phyloP scores from a whole-genome alignment of 139 green algal genomes.

The Picochlorum sp. region DNA sequence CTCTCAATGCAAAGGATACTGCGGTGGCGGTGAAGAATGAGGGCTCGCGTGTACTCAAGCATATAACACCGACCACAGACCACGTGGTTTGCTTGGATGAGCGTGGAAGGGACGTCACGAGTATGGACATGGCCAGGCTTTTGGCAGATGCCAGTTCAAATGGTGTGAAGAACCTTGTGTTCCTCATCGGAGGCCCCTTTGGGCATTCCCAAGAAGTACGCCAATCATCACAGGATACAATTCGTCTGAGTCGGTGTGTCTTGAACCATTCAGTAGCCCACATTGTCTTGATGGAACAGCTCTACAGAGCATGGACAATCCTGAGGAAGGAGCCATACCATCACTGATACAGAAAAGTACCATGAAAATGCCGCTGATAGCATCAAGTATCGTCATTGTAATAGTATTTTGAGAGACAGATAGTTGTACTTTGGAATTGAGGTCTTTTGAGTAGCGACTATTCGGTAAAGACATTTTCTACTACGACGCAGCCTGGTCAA shows the following conservation, averaged over 20 bases:
- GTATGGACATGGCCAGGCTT: constrained; percentile 49
- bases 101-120: constrained; percentile 38
- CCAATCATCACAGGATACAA: constrained; percentile 33
- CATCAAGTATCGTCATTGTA: too few relatives aligned
- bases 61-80: constrained; percentile 25
- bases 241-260: constrained; percentile 59
- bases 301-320: constrained; percentile 78
- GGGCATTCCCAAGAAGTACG: constrained; percentile 50
- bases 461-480: too few relatives aligned
- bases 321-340: constrained; percentile 72
- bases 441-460: too few relatives aligned
- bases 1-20: constrained; percentile 36
- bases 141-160: constrained; percentile 34
- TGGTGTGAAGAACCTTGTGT: constrained; percentile 30
- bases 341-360: constrained; percentile 42
- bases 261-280: constrained; percentile 83
- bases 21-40: constrained; percentile 26
- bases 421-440: too few relatives aligned
- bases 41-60: constrained; percentile 38
- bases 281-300: constrained; percentile 75
- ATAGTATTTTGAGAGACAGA: too few relatives aligned
- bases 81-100: constrained; percentile 62
- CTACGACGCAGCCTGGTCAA: too few relatives aligned
- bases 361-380: too few relatives aligned
- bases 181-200: constrained; percentile 72